Percentiles rank a stretch among this genome's conserved stretches.
Evolutionary conservation across 768 basidiomycete species (phyloP).

Genomic region (Pulveroboletus sp.): DNA sequence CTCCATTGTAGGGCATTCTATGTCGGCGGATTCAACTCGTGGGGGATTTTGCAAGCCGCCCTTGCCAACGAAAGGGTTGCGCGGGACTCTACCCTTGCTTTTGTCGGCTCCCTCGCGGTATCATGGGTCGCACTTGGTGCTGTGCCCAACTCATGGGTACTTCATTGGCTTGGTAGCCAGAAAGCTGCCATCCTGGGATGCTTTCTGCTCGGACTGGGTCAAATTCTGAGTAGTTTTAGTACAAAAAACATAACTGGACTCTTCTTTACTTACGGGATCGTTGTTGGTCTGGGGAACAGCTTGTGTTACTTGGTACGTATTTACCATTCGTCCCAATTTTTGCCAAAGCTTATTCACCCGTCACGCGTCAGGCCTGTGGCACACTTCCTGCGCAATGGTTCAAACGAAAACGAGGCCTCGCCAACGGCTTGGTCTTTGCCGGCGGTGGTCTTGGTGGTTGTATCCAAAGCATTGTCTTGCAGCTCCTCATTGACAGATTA

Average conservation of each 20-base stretch:
- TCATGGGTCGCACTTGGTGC: slow-evolving; percentile 30
- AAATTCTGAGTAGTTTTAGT: slow-evolving; percentile 26
- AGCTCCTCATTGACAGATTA: slow-evolving; percentile 24
- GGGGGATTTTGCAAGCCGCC: slow-evolving; percentile 30
- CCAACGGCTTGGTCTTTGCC: slow-evolving; percentile 34
- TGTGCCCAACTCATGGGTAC: slow-evolving; percentile 27
- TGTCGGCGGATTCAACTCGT: slow-evolving; percentile 27
- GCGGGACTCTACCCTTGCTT: slow-evolving; percentile 25
- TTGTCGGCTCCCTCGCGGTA: slow-evolving; percentile 31
- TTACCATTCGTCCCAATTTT: not conserved
- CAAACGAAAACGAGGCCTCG: slow-evolving; percentile 29
- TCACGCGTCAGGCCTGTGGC: slow-evolving; percentile 23
- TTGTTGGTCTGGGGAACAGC: slow-evolving; percentile 29
- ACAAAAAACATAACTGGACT: slow-evolving; percentile 20
- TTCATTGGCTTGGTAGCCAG: slow-evolving; percentile 29
- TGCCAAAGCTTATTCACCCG: not conserved
- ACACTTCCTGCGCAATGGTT: slow-evolving; percentile 36
- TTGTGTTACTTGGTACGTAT: slow-evolving; percentile 22
- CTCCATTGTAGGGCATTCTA: slow-evolving; percentile 21
- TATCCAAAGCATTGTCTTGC: slow-evolving; percentile 26
- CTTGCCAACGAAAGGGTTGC: slow-evolving; percentile 27
- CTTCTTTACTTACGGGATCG: slow-evolving; percentile 29
- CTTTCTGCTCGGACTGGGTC: slow-evolving; percentile 27
- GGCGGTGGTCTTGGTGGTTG: slow-evolving; percentile 33
- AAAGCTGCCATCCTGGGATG: slow-evolving; percentile 27